These are phyloP conservation scores for Carallia pectinifolia DNA, from an alignment of 345 rosid species.

Conservation along the genomic window DNA sequence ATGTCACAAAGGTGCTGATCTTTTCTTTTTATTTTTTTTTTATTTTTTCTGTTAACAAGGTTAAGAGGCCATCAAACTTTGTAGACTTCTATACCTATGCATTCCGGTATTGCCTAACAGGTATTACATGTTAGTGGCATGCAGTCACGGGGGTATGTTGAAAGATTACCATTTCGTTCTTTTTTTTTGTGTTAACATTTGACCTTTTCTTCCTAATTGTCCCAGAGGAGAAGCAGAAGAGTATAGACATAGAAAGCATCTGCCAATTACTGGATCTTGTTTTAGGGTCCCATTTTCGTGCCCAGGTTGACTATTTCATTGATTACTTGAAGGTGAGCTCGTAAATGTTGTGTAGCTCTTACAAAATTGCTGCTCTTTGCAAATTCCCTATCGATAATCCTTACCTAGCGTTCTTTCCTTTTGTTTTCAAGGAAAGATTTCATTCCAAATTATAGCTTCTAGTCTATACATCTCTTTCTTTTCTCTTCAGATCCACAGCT, in stretches of 20 bases:
- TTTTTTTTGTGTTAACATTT: not conserved
- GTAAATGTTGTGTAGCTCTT: not conserved
- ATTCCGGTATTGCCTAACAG: constrained; percentile 37
- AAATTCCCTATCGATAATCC: not conserved
- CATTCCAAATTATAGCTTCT: too few species aligned
- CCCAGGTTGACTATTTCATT: constrained; percentile 32
- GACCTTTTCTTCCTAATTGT: not conserved
- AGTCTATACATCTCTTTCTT: too few species aligned
- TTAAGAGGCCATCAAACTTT: constrained; percentile 32
- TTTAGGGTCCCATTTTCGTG: constrained; percentile 30
- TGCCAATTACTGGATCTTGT: constrained; percentile 36
- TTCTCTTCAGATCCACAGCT: too few species aligned
- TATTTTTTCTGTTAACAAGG: constrained; percentile 13
- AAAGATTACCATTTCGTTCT: not conserved
- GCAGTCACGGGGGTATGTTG: not conserved
- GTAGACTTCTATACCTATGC: constrained; percentile 34
- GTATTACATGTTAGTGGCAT: constrained; percentile 12
- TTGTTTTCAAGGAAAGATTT: not conserved
- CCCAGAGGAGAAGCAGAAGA: constrained; percentile 41
- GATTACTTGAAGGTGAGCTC: constrained; percentile 31
- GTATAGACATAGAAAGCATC: constrained; percentile 40
- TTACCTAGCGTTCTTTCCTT: not conserved
- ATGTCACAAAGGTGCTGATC: not conserved
- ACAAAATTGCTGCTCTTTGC: not conserved
- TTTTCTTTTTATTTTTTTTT: not conserved